A percentile compares a stretch with the other conserved stretches of the same genome.
Evolutionary conservation across 1,284 basidiomycete species (phyloP).

Genomic region (Ceratobasidium sp.): DNA sequence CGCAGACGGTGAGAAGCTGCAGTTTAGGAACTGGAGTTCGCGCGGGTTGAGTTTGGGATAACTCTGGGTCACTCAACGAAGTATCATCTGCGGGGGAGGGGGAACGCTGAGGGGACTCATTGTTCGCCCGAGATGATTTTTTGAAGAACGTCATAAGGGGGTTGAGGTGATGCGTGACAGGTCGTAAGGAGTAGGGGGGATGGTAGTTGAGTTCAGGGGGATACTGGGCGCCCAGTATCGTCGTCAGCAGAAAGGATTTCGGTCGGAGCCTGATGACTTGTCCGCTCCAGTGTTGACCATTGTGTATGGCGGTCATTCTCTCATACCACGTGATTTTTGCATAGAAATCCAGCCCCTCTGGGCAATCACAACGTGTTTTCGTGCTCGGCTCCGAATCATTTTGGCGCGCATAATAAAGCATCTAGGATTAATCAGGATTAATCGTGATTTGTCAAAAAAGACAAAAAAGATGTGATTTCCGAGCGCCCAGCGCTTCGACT

Average conservation of each 20-base stretch:
- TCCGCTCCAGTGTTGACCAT: no score
- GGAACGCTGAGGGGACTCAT: neutral
- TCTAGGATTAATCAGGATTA: no score
- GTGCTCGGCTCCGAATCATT: neutral
- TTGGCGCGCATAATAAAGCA: no score
- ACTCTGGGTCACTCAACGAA: conserved; percentile 25
- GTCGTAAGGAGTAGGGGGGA: conserved; percentile 1
- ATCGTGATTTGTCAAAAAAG: neutral
- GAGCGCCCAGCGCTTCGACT: conserved; percentile 33
- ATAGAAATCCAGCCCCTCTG: neutral
- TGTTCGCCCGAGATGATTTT: neutral
- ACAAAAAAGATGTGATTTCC: neutral
- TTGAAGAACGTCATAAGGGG: conserved; percentile 1
- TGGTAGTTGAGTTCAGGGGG: no score
- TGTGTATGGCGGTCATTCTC: no score
- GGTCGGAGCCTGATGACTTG: no score
- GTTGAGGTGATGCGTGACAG: neutral
- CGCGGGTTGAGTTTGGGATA: neutral
- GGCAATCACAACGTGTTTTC: neutral
- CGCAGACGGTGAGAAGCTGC: conserved; percentile 34
- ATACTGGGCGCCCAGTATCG: no score
- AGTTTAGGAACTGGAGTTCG: conserved; percentile 23
- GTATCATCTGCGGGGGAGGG: neutral
- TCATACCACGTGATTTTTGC: neutral
- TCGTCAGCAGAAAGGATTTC: no score